These are phyloP conservation scores for Claviceps sp. DNA, from an alignment of 2,329 filamentous ascomycete species.

Conservation along the genomic window DNA sequence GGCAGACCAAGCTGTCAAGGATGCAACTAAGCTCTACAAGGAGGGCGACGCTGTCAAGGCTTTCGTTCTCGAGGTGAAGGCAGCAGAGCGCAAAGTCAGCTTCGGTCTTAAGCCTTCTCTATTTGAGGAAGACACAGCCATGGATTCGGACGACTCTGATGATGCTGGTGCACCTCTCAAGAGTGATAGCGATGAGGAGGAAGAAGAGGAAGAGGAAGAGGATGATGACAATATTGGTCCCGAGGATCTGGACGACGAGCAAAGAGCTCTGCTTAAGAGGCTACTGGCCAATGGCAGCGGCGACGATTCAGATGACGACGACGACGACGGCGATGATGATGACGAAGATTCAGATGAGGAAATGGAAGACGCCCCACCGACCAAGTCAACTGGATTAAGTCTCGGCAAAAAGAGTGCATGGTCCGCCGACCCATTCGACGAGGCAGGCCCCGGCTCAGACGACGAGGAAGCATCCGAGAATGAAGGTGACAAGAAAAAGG, in stretches of 20 bases:
- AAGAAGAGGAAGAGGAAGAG: constrained; percentile 34
- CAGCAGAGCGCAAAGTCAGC: constrained; percentile 63
- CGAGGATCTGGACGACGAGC: constrained; percentile 28
- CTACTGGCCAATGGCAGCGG: constrained; percentile 34
- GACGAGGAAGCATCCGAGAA: constrained; percentile 16
- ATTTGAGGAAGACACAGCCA: constrained; percentile 51
- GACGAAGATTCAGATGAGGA: constrained; percentile 29
- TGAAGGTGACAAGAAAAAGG: constrained; percentile 14
- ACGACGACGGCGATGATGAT: constrained; percentile 20
- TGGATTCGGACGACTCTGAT: constrained; percentile 32
- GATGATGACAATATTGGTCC: constrained; percentile 28
- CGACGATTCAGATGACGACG: constrained; percentile 25
- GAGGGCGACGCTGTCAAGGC: constrained; percentile 92
- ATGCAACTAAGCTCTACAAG: constrained; percentile 80
- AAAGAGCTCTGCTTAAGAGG: constrained; percentile 20
- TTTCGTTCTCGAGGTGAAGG: constrained; percentile 66
- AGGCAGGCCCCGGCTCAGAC: constrained; percentile 39
- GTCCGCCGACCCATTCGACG: constrained; percentile 57
- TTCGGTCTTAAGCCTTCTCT: constrained; percentile 91
- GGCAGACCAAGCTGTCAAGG: constrained; percentile 67
- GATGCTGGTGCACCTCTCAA: constrained; percentile 33
- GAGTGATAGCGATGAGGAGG: constrained; percentile 32
- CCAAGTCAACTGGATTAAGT: constrained; percentile 21
- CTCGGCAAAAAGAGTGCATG: constrained; percentile 76
- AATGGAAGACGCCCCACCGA: constrained; percentile 27